phyloP scores from a whole-genome alignment of 768 basidiomycete genomes.

The Collybia sordida region DNA sequence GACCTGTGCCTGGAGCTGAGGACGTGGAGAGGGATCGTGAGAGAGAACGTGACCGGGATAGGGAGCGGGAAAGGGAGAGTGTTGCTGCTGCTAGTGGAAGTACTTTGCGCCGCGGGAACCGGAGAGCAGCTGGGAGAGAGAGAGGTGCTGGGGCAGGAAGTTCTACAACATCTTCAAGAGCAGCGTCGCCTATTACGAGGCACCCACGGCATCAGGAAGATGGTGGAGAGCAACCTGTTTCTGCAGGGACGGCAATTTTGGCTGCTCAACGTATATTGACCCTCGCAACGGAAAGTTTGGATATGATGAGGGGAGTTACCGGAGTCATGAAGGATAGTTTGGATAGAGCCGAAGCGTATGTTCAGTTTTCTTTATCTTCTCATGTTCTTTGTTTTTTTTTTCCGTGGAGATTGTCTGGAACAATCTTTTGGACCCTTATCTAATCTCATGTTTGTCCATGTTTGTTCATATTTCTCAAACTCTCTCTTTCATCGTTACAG shows the following conservation, averaged over 20 bases:
- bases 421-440: neutral
- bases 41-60: constrained; percentile 20
- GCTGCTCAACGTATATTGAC: constrained; percentile 82
- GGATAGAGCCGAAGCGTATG: constrained; percentile 83
- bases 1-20: constrained; percentile 15
- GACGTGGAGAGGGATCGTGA: constrained; percentile 17
- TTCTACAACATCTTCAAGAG: constrained; percentile 28
- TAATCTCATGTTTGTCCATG: no score
- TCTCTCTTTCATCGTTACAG: constrained; percentile 35
- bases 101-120: constrained; percentile 27
- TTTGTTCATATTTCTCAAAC: neutral
- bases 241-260: constrained; percentile 58
- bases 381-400: no score
- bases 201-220: constrained; percentile 16
- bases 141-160: constrained; percentile 32
- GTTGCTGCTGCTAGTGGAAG: constrained; percentile 31
- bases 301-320: constrained; percentile 91
- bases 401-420: no score
- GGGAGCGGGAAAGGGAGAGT: constrained; percentile 22
- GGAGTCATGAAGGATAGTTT: constrained; percentile 84
- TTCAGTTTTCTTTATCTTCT: constrained; percentile 16
- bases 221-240: constrained; percentile 19
- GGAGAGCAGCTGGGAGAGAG: constrained; percentile 35
- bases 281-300: constrained; percentile 87
- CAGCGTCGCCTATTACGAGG: constrained; percentile 20